phyloP scores from a whole-genome alignment of 1,139 yeast species.

The Debaryomycetaceae sp. region DNA sequence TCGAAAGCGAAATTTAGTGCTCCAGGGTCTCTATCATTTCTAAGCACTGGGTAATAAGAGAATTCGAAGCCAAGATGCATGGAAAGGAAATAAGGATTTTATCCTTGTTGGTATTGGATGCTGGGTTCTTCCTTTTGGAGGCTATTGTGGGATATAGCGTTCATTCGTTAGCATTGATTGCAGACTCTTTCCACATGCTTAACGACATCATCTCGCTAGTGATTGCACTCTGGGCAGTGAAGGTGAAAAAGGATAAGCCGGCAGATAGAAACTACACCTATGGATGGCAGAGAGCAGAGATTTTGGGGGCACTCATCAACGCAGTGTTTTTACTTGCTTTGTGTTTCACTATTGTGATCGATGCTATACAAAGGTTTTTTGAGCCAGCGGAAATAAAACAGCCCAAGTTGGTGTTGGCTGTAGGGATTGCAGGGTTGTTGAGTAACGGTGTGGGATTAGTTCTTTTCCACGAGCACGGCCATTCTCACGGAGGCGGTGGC shows the following conservation, averaged over 20 bases:
- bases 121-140: conserved; percentile 80
- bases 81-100: conserved; percentile 73
- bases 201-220: conserved; percentile 87
- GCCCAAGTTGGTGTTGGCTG: conserved; percentile 75
- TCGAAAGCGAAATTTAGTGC: neutral
- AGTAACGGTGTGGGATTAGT: conserved; percentile 83
- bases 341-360: conserved; percentile 88
- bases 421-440: conserved; percentile 77
- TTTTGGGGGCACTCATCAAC: conserved; percentile 87
- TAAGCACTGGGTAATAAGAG: neutral
- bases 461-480: conserved; percentile 90
- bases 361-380: conserved; percentile 85
- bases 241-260: conserved; percentile 75
- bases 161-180: conserved; percentile 87
- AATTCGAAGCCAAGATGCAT: conserved; percentile 18
- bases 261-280: conserved; percentile 89
- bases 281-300: conserved; percentile 97
- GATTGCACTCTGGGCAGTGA: conserved; percentile 96
- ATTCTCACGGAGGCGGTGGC: conserved; percentile 50
- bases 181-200: conserved; percentile 96
- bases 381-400: conserved; percentile 75
- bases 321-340: conserved; percentile 90
- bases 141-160: conserved; percentile 83
- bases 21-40: neutral
- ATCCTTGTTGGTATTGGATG: conserved; percentile 71